A percentile compares a stretch with the other conserved stretches of the same genome.
Conservation (phyloP, 2,329 filamentous ascomycete genomes). For the Hymenoscyphus repandus region DNA sequence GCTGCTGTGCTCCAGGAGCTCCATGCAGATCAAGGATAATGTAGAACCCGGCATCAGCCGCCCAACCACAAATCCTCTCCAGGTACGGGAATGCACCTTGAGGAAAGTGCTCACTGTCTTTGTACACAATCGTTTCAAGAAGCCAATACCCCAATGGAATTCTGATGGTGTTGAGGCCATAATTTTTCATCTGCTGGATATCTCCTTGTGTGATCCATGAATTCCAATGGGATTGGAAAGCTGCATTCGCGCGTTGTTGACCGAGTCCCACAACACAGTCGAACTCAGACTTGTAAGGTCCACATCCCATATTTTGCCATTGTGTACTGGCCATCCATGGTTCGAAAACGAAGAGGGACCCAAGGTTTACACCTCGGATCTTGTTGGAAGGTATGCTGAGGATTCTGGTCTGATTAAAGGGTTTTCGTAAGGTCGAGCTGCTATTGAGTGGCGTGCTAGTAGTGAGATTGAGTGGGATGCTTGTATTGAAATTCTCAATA, state of each 20-base stretch:
- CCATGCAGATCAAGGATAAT: constrained; percentile 47
- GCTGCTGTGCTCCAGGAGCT: constrained; percentile 40
- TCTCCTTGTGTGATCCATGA: constrained; percentile 43
- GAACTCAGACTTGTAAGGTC: not conserved
- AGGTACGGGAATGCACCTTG: constrained; percentile 40
- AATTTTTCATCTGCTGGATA: constrained; percentile 38
- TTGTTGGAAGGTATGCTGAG: not conserved
- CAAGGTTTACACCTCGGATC: constrained; percentile 5
- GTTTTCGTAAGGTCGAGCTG: too few species aligned
- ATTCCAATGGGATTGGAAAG: constrained; percentile 20
- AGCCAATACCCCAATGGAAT: constrained; percentile 49
- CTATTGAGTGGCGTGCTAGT: too few species aligned
- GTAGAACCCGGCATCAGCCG: constrained; percentile 40
- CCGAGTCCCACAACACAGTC: constrained; percentile 1
- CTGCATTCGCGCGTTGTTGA: not conserved
- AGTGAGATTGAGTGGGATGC: too few species aligned
- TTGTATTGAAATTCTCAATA: too few species aligned
- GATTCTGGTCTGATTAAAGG: too few species aligned
- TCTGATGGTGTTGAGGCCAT: constrained; percentile 43
- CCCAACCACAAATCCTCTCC: constrained; percentile 40
- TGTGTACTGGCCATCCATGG: not conserved
- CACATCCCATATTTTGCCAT: constrained; percentile 2
- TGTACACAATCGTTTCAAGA: constrained; percentile 39
- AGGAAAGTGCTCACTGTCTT: constrained; percentile 41
- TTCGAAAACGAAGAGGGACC: constrained; percentile 1